phyloP scores from a whole-genome alignment of 306 rosid genomes.

The Cicer yamashitae region DNA sequence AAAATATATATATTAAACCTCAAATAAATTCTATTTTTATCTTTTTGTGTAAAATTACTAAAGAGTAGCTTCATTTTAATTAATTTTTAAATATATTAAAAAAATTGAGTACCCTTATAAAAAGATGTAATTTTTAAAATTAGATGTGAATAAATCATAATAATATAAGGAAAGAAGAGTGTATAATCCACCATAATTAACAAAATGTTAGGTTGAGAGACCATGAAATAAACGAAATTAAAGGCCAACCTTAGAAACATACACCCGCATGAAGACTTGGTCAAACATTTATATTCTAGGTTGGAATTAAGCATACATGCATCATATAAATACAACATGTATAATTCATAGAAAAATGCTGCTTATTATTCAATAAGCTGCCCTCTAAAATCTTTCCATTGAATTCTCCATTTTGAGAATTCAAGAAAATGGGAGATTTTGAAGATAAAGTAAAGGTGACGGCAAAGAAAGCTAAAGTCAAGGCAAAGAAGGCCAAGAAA shows the following conservation, averaged over 20 bases:
- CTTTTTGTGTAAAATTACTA: too few species aligned
- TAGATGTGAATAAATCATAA: neutral
- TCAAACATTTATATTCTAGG: slow-evolving; percentile 12
- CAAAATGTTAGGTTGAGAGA: neutral
- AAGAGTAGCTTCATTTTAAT: too few species aligned
- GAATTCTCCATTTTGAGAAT: slow-evolving; percentile 38
- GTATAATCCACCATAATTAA: neutral
- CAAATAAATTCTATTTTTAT: too few species aligned
- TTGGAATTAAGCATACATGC: neutral
- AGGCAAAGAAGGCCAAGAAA: slow-evolving; percentile 42
- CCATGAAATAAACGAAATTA: neutral
- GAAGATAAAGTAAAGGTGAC: slow-evolving; percentile 31
- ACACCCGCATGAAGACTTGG: neutral
- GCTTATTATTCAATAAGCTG: slow-evolving; percentile 5
- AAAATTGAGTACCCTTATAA: neutral
- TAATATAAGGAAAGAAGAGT: neutral
- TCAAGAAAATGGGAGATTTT: slow-evolving; percentile 49
- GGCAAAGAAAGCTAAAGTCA: slow-evolving; percentile 26
- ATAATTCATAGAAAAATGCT: neutral
- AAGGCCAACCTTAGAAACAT: slow-evolving; percentile 25
- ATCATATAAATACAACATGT: slow-evolving; percentile 37
- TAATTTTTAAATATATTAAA: too few species aligned
- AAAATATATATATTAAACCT: too few species aligned
- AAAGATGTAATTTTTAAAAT: neutral
- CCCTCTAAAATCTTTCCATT: neutral